These are phyloP conservation scores for Haematococcus lacustris DNA, from an alignment of 139 green algal genomes.

Conservation along the genomic window DNA sequence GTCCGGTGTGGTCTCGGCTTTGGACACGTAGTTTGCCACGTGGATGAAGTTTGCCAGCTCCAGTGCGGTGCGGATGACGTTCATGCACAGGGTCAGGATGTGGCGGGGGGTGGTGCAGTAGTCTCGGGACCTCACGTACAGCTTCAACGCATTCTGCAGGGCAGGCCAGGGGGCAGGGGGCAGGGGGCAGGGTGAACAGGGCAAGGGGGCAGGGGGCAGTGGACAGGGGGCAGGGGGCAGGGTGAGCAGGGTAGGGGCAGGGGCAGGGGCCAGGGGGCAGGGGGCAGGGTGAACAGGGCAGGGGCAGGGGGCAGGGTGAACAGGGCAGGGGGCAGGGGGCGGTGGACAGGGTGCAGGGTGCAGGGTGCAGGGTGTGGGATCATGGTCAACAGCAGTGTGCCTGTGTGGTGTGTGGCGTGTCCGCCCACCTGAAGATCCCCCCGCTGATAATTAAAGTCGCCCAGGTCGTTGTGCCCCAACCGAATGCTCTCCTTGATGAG, in stretches of 20 bases:
- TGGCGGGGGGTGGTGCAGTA: conserved; percentile 88
- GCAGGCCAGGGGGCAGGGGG: not conserved
- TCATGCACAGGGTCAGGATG: conserved; percentile 84
- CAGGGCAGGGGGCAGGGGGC: too few relatives aligned
- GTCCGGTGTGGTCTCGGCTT: conserved; percentile 69
- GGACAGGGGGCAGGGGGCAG: too few relatives aligned
- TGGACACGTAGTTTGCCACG: conserved; percentile 78
- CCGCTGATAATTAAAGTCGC: conserved; percentile 69
- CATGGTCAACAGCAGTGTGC: too few relatives aligned
- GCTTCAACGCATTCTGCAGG: conserved; percentile 75
- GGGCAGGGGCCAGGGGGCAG: not conserved
- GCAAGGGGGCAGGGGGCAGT: too few relatives aligned
- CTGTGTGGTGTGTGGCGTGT: not conserved
- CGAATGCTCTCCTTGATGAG: conserved; percentile 72
- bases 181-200: not conserved
- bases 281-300: not conserved
- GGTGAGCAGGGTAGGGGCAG: too few relatives aligned
- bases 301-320: not conserved
- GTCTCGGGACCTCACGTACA: conserved; percentile 82
- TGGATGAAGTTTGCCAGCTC: conserved; percentile 82
- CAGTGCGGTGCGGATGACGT: conserved; percentile 61
- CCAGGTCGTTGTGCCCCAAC: conserved; percentile 83
- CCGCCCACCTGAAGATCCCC: conserved; percentile 70
- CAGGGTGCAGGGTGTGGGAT: too few relatives aligned
- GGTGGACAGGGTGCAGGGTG: too few relatives aligned